These are phyloP conservation scores for Aspergillus nidulans DNA, from an alignment of 495 filamentous ascomycete species.

Conservation along the genomic window DNA sequence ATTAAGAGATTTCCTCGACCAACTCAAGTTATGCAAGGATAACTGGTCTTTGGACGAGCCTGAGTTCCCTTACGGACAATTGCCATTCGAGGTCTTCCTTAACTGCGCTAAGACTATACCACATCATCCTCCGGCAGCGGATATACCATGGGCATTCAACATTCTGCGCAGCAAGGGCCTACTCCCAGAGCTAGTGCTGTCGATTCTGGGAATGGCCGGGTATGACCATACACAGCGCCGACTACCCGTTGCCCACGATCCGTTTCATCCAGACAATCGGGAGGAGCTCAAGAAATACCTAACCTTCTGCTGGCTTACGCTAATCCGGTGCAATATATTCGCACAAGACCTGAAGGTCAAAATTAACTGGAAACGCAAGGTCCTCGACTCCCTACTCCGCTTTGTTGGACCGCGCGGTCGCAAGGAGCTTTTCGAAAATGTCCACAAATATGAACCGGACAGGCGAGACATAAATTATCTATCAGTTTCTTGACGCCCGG, in stretches of 20 bases:
- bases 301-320: background rate
- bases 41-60: background rate
- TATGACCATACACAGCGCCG: slow-evolving; percentile 1
- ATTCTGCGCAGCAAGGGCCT: slow-evolving; percentile 10
- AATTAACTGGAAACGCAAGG: background rate
- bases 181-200: slow-evolving; percentile 13
- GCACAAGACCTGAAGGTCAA: background rate
- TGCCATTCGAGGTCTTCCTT: slow-evolving; percentile 1
- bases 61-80: background rate
- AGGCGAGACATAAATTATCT: no score
- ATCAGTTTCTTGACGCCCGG: no score
- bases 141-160: background rate
- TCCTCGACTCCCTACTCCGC: background rate
- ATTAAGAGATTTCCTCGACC: no score
- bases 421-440: background rate
- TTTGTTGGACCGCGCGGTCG: background rate
- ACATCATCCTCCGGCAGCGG: background rate
- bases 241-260: background rate
- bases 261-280: background rate
- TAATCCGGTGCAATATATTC: background rate
- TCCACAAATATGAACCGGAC: no score
- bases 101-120: background rate
- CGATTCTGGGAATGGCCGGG: slow-evolving; percentile 14
- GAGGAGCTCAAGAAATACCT: background rate
- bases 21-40: no score